A percentile compares a stretch with the other conserved stretches of the same genome.
These are phyloP conservation scores for Apiotrichum mycotoxinovorans DNA, from an alignment of 1,284 basidiomycete genomes.

Conservation along the genomic window DNA sequence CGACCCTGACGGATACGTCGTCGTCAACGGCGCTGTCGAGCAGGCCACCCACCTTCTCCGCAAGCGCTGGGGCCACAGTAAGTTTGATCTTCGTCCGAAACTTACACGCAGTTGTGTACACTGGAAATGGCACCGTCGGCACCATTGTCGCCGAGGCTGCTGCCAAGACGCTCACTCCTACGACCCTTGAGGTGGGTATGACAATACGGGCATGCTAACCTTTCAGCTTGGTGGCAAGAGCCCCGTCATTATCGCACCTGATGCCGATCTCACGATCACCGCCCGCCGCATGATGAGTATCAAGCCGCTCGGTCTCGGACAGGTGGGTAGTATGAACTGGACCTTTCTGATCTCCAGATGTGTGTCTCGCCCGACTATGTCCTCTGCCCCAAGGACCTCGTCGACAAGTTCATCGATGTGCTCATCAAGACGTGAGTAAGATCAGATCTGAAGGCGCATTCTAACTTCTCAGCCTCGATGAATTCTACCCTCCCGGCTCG, in stretches of 20 bases:
- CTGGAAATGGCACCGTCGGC: slow-evolving; percentile 66
- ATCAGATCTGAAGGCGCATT: slow-evolving; percentile 7
- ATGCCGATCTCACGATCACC: slow-evolving; percentile 51
- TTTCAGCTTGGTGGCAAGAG: slow-evolving; percentile 72
- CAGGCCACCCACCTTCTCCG: slow-evolving; percentile 76
- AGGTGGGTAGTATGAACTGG: too few species aligned
- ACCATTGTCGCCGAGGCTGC: slow-evolving; percentile 76
- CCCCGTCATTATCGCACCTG: slow-evolving; percentile 72
- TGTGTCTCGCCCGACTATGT: slow-evolving; percentile 66
- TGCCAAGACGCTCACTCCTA: slow-evolving; percentile 77
- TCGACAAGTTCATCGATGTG: slow-evolving; percentile 62
- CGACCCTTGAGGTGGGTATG: slow-evolving; percentile 56
- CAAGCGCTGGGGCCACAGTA: slow-evolving; percentile 81
- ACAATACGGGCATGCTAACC: neutral
- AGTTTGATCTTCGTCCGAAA: slow-evolving; percentile 32
- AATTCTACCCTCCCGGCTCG: slow-evolving; percentile 39
- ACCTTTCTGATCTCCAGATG: neutral
- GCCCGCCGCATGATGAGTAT: slow-evolving; percentile 64
- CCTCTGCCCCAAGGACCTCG: slow-evolving; percentile 62
- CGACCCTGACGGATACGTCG: slow-evolving; percentile 65
- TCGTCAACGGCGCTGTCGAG: slow-evolving; percentile 72
- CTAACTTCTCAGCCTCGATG: slow-evolving; percentile 26
- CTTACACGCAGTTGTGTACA: slow-evolving; percentile 59
- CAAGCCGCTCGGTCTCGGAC: slow-evolving; percentile 70
- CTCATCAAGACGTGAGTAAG: slow-evolving; percentile 57